Conservation (phyloP, 2,329 filamentous ascomycete genomes). For the Leptographium radiaticola region DNA sequence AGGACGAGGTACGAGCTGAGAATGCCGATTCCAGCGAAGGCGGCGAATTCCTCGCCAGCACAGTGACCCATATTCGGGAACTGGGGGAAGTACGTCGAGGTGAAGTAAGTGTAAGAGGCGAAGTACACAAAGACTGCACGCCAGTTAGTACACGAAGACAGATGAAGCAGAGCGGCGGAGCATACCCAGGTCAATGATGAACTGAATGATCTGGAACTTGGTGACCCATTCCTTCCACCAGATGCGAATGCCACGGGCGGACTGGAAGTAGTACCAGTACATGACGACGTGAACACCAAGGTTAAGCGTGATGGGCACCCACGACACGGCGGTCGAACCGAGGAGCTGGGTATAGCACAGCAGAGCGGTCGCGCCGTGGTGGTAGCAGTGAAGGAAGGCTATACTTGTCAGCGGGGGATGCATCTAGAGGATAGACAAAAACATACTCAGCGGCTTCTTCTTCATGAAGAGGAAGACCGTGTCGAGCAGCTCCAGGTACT, state of each 20-base stretch:
- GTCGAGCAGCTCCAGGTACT: conserved; percentile 91
- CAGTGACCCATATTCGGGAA: conserved; percentile 77
- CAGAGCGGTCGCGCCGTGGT: conserved; percentile 91
- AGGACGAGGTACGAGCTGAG: conserved; percentile 91
- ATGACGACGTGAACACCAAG: conserved; percentile 92
- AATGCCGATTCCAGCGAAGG: conserved; percentile 82
- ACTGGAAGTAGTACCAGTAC: conserved; percentile 99
- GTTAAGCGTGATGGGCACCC: conserved; percentile 90
- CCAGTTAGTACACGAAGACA: not conserved
- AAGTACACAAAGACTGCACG: conserved; percentile 86
- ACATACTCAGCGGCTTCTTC: conserved; percentile 89
- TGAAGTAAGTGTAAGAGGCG: conserved; percentile 97
- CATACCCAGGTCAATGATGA: conserved; percentile 90
- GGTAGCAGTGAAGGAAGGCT: conserved; percentile 97
- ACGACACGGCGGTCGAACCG: conserved; percentile 83
- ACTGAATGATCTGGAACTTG: conserved; percentile 91
- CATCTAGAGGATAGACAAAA: not conserved
- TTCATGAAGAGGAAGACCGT: conserved; percentile 96
- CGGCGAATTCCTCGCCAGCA: conserved; percentile 93
- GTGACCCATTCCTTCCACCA: conserved; percentile 99
- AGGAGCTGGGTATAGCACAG: conserved; percentile 97
- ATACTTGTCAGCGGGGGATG: conserved; percentile 1
- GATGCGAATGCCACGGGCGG: conserved; percentile 83
- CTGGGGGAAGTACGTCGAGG: conserved; percentile 75
- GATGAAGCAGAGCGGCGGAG: conserved; percentile 8